Evolutionary conservation across 306 rosid genomes (phyloP), one percentile per base, ranked within the genome.

Genomic region (Ochetophila trinervis): DNA sequence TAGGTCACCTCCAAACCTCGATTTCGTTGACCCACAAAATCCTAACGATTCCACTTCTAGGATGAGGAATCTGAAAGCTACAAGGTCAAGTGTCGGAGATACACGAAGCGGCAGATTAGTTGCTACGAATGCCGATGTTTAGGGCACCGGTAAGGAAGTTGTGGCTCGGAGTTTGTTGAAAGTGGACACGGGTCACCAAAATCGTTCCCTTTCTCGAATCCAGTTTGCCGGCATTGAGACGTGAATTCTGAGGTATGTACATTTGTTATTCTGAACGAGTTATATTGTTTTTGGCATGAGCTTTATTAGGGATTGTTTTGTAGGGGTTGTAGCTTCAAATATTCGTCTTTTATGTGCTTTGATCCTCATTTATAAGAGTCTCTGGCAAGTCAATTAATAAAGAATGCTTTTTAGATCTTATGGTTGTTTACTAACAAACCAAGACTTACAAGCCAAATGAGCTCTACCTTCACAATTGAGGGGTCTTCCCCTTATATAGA

Each of bases 191-290:
- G 82, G 78, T 51, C 84, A 83, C 12, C 81, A 88, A 2, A 75
- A 80, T 11, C 89, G 93, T 18, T 87, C 98, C 4, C 82, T 77
- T 54, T 88, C 97, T 5, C 83, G 72, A 34, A 73, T 42, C 91
- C 91, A 5, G 82, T 72, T 70, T 72, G 95, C 7, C 63, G 91
- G 53, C 58, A 74, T 48, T 66, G 12, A 45, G 70, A 27, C 74
- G 75, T 79, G 11, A 78, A 74, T 68, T 87, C 96, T 19, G 95
- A 89, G 93, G 98, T 89, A 19, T 45, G 67, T 6, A 5, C 21
- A 48, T 36, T 16, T 63, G 24, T 11, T 51, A 58, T 51, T 42
- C 61, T 57, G 40, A 63, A 42, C 17, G 8, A 36, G 30, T 49
- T 37, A 15, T 42, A 57, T 35, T 62, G 20, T 30, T 24, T 69